Evolutionary conservation across 345 rosid genomes (phyloP).

Genomic region (Atalantia buxifolia): DNA sequence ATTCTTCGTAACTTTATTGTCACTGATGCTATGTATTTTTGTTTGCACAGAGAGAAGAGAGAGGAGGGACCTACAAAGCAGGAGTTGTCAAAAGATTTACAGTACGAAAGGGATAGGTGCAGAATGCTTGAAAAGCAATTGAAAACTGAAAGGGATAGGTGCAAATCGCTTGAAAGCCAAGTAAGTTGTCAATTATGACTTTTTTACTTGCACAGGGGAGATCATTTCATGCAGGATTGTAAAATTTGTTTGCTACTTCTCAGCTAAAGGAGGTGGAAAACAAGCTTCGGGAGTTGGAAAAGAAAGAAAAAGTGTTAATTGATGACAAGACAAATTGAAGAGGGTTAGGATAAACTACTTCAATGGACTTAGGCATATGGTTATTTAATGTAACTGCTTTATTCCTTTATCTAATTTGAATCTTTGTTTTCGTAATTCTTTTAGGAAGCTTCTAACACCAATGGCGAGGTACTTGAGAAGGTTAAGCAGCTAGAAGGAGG

Average conservation of each 20-base stretch:
- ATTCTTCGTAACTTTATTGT: background rate
- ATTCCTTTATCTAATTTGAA: background rate
- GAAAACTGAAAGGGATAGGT: constrained; percentile 21
- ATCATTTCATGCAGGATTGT: background rate
- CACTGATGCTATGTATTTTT: background rate
- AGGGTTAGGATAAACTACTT: constrained; percentile 27
- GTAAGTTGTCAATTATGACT: constrained; percentile 18
- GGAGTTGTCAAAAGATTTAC: constrained; percentile 2
- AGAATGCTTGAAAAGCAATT: constrained; percentile 22
- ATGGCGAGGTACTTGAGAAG: constrained; percentile 23
- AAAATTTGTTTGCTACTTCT: background rate
- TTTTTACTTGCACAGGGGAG: background rate
- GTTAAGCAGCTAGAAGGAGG: constrained; percentile 22
- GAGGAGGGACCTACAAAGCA: background rate
- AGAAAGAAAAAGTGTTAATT: constrained; percentile 10
- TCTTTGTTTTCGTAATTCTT: background rate
- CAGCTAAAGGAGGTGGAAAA: constrained; percentile 30
- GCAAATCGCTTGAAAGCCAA: constrained; percentile 29
- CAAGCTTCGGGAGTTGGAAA: constrained; percentile 18
- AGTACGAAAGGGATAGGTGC: constrained; percentile 23
- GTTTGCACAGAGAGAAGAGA: constrained; percentile 18
- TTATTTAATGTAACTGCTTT: background rate
- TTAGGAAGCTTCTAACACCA: constrained; percentile 30
- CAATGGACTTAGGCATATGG: background rate
- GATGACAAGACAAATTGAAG: constrained; percentile 35